phyloP scores from a whole-genome alignment of 805 yeast species.

The Sugiyamaella mastotermitis region DNA sequence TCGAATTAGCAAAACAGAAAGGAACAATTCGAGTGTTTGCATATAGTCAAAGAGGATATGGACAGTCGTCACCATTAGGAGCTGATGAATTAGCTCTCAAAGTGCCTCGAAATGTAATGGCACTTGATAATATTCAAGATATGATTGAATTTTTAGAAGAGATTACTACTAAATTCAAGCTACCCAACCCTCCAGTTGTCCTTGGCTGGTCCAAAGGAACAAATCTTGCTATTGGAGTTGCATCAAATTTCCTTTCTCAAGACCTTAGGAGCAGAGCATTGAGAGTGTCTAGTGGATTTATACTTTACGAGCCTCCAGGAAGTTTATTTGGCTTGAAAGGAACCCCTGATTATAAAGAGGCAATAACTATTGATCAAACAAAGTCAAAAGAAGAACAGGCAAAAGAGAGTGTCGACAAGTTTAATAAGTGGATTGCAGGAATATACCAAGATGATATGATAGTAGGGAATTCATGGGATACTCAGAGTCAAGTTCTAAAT shows the following conservation, averaged over 20 bases:
- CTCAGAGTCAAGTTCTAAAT: background rate
- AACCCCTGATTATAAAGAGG: background rate
- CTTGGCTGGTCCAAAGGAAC: slow-evolving; percentile 2
- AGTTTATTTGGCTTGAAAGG: slow-evolving; percentile 1
- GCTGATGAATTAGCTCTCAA: background rate
- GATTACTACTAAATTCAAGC: background rate
- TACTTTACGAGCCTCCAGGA: slow-evolving; percentile 1
- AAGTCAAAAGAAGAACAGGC: slow-evolving; percentile 3
- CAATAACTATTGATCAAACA: background rate
- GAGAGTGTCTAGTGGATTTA: background rate
- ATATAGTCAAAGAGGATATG: background rate
- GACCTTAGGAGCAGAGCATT: background rate
- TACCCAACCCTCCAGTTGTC: background rate
- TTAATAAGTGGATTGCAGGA: background rate
- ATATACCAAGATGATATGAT: background rate
- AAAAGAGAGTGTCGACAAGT: background rate
- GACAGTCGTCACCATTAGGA: background rate
- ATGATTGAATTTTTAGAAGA: background rate
- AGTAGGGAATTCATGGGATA: background rate
- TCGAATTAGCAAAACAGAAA: background rate
- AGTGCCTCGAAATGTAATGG: background rate
- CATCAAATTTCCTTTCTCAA: background rate
- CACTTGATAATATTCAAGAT: background rate
- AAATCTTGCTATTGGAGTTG: background rate
- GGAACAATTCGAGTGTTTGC: background rate